Percentiles rank a stretch among this genome's conserved stretches.
Evolutionary conservation across 306 rosid genomes (phyloP).

Genomic region (Acmispon strigosus): DNA sequence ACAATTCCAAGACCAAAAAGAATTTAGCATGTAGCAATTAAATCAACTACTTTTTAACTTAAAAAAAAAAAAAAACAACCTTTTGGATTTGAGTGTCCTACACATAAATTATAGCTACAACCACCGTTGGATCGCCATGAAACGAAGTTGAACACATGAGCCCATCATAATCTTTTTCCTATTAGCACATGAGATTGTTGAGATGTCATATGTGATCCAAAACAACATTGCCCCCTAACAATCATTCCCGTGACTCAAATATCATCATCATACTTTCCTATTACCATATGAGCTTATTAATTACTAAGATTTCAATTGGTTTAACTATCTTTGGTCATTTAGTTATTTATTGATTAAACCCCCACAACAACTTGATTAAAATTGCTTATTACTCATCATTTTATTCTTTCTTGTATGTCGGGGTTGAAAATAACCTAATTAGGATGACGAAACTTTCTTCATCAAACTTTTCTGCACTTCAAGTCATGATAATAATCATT

Average conservation of each 20-base stretch:
- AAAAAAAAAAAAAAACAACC: no score
- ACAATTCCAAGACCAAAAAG: no score
- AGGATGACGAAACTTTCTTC: not conserved
- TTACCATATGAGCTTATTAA: not conserved
- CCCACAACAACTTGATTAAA: slow-evolving; percentile 16
- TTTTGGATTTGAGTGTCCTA: not conserved
- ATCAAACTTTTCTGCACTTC: slow-evolving; percentile 32
- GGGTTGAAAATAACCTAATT: slow-evolving; percentile 12
- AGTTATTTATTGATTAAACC: slow-evolving; percentile 20
- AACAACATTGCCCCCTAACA: slow-evolving; percentile 27
- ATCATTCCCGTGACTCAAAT: slow-evolving; percentile 30
- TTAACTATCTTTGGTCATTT: slow-evolving; percentile 3
- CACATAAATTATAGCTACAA: slow-evolving; percentile 24
- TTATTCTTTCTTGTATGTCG: not conserved
- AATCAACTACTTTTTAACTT: no score
- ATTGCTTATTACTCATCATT: slow-evolving; percentile 21
- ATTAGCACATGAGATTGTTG: slow-evolving; percentile 21
- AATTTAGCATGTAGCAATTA: no score
- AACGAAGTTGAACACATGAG: slow-evolving; percentile 23
- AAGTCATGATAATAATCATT: slow-evolving; percentile 30
- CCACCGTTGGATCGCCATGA: slow-evolving; percentile 12
- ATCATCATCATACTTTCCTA: slow-evolving; percentile 4
- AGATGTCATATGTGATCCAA: slow-evolving; percentile 30
- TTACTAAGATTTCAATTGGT: slow-evolving; percentile 6
- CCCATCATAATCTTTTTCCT: slow-evolving; percentile 18